Conservation (phyloP, 805 yeast genomes). For the Priceomyces haplophilus region DNA sequence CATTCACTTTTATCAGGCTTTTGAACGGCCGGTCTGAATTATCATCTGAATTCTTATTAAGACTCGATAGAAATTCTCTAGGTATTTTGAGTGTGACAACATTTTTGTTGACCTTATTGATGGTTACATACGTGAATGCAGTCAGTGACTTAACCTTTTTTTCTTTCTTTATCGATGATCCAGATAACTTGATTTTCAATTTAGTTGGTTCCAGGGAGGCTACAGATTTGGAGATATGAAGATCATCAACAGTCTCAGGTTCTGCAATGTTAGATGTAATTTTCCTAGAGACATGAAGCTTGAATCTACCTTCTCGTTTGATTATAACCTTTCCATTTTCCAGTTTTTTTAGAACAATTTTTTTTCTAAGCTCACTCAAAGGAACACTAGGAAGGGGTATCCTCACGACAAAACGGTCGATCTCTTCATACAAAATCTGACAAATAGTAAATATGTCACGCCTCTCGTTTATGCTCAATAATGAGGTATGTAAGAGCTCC, state of each 20-base stretch:
- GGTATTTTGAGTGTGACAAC: constrained; percentile 1
- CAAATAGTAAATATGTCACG: constrained; percentile 63
- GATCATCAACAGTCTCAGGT: neutral
- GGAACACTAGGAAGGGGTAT: constrained; percentile 64
- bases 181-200: neutral
- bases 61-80: neutral
- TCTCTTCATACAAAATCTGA: constrained; percentile 61
- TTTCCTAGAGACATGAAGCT: constrained; percentile 36
- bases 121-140: neutral
- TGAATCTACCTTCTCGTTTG: constrained; percentile 57
- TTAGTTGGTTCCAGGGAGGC: neutral
- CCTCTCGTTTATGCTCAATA: constrained; percentile 56
- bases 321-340: constrained; percentile 57
- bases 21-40: neutral
- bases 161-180: neutral
- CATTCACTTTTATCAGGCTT: constrained; percentile 2
- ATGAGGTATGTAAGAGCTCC: constrained; percentile 63
- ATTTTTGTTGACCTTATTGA: neutral
- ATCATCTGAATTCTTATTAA: neutral
- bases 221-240: neutral
- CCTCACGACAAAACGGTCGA: constrained; percentile 57
- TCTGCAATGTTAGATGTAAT: constrained; percentile 1
- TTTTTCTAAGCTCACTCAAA: constrained; percentile 43
- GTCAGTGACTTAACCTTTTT: neutral
- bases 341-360: constrained; percentile 55